These are phyloP conservation scores for Neonectria sp. DNA, from an alignment of 2,329 filamentous ascomycete species.

Conservation along the genomic window DNA sequence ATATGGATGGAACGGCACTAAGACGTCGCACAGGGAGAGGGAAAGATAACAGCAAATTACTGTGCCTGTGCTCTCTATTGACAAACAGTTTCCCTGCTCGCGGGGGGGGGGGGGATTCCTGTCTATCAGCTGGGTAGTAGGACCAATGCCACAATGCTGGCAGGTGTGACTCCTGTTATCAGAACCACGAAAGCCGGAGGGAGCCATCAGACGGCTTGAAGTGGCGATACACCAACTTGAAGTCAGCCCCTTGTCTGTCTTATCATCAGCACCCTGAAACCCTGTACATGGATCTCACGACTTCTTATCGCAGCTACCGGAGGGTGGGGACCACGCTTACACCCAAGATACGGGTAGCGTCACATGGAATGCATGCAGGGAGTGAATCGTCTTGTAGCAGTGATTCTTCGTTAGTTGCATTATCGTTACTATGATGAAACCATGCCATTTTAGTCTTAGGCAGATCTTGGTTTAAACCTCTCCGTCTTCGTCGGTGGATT, in stretches of 20 bases:
- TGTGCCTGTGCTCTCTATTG: constrained; percentile 7
- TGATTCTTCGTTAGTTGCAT: constrained; percentile 22
- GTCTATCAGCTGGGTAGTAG: neutral
- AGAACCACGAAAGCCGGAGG: neutral
- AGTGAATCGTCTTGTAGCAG: neutral
- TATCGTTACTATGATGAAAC: neutral
- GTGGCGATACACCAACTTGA: neutral
- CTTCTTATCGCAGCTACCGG: constrained; percentile 20
- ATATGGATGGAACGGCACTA: constrained; percentile 8
- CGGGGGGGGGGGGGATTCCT: constrained; percentile 13
- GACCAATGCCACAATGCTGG: neutral
- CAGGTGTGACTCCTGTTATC: neutral
- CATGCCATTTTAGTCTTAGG: constrained; percentile 2
- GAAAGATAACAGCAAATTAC: constrained; percentile 19
- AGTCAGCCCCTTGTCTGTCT: constrained; percentile 25
- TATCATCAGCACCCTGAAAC: constrained; percentile 34
- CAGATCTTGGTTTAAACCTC: constrained; percentile 21
- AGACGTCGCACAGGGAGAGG: neutral
- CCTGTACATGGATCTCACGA: constrained; percentile 21
- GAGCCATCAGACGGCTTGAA: neutral
- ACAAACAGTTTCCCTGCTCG: constrained; percentile 14
- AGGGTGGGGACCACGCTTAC: constrained; percentile 15
- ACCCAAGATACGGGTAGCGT: constrained; percentile 8
- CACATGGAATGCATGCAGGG: constrained; percentile 11
- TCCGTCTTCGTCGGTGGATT: constrained; percentile 5